Evolutionary conservation across 202 grass and related monocot species (phyloP).

Genomic region (Musa balbisiana): DNA sequence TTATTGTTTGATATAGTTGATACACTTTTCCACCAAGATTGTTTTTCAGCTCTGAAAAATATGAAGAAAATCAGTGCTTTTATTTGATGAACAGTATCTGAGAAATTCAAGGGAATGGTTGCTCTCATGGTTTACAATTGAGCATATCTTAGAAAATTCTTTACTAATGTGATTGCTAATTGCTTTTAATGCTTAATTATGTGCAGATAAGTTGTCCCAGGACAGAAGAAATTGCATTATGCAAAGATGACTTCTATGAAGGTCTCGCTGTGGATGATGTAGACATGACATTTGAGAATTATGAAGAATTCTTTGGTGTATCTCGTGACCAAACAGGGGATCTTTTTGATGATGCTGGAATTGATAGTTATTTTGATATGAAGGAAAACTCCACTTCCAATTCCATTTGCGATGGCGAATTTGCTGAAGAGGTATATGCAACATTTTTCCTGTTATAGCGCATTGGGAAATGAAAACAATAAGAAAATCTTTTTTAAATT

Average conservation of each 20-base stretch:
- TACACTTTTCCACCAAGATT: background rate
- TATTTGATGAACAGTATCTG: background rate
- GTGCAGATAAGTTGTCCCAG: slow-evolving; percentile 41
- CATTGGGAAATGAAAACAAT: too few species aligned
- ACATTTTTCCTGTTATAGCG: background rate
- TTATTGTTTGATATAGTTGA: background rate
- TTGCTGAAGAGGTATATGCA: slow-evolving; percentile 48
- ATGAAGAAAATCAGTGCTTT: background rate
- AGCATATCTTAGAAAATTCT: background rate
- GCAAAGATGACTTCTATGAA: slow-evolving; percentile 68
- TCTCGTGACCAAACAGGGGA: slow-evolving; percentile 56
- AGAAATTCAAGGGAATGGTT: background rate
- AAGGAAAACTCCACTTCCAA: slow-evolving; percentile 53
- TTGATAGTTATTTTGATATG: slow-evolving; percentile 68
- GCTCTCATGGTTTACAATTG: background rate
- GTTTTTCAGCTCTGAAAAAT: background rate
- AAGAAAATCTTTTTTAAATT: background rate
- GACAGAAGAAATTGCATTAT: slow-evolving; percentile 47
- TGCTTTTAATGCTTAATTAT: background rate
- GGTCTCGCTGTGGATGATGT: slow-evolving; percentile 71
- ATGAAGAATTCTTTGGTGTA: slow-evolving; percentile 84
- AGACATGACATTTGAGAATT: slow-evolving; percentile 77
- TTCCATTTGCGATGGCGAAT: slow-evolving; percentile 31
- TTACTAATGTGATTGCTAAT: background rate
- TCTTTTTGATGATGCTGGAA: slow-evolving; percentile 92